phyloP scores from a whole-genome alignment of 1,284 basidiomycete genomes.

The Microbotryomycetes sp. region DNA sequence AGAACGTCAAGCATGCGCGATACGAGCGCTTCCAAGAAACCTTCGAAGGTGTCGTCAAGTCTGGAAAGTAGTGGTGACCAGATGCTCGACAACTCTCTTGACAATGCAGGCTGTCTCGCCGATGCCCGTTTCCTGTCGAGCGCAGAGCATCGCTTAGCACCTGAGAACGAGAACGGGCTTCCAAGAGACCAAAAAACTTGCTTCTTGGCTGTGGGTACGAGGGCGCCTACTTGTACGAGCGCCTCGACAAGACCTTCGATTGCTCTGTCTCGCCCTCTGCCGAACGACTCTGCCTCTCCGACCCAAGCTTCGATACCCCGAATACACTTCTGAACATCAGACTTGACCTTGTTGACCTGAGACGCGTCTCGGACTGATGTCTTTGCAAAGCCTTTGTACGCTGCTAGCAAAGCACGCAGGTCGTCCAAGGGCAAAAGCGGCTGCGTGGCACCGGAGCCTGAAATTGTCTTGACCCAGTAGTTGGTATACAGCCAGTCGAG shows the following conservation, averaged over 20 bases:
- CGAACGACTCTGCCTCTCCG: constrained; percentile 34
- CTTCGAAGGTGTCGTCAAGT: constrained; percentile 52
- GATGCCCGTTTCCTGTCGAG: constrained; percentile 44
- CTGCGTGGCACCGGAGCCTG: constrained; percentile 39
- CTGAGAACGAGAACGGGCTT: no score
- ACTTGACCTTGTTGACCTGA: constrained; percentile 50
- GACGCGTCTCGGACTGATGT: constrained; percentile 49
- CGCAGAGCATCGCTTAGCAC: no score
- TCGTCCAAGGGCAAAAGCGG: constrained; percentile 50
- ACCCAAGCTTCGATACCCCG: constrained; percentile 51
- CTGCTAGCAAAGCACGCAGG: constrained; percentile 47
- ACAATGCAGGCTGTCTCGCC: constrained; percentile 47
- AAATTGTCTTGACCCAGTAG: constrained; percentile 63
- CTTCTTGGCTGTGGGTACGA: constrained; percentile 76
- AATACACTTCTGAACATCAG: constrained; percentile 49
- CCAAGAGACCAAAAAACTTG: no score
- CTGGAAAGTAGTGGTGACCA: constrained; percentile 66
- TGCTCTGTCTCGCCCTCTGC: constrained; percentile 40
- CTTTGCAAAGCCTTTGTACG: constrained; percentile 59
- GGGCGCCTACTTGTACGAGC: constrained; percentile 54
- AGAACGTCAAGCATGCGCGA: constrained; percentile 50
- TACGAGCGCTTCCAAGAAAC: constrained; percentile 51
- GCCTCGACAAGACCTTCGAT: constrained; percentile 61
- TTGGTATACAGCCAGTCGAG: constrained; percentile 71
- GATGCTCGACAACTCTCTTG: constrained; percentile 51